These are phyloP conservation scores for Quercus suber DNA, from an alignment of 306 rosid species.

Conservation along the genomic window DNA sequence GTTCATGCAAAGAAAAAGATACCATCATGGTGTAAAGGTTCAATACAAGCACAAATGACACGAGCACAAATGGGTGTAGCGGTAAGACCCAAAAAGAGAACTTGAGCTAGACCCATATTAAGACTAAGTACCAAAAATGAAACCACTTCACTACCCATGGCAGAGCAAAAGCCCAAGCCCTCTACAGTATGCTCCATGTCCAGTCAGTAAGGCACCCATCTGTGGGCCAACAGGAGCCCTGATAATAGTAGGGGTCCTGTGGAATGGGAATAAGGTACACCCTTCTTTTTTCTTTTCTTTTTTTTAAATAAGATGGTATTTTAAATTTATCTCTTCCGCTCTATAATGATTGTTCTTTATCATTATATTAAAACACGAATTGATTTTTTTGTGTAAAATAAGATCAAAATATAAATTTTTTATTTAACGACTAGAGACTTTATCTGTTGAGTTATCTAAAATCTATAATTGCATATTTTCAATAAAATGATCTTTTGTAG, in stretches of 20 bases:
- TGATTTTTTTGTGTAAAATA: too few relatives aligned
- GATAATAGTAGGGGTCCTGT: too few relatives aligned
- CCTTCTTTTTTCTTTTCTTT: not conserved
- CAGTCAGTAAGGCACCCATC: not conserved
- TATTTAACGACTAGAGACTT: too few relatives aligned
- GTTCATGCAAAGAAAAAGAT: not conserved
- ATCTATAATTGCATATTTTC: too few relatives aligned
- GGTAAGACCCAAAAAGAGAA: not conserved
- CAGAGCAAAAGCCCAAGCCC: not conserved
- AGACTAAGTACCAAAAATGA: not conserved
- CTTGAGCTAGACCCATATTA: not conserved
- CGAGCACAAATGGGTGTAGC: not conserved
- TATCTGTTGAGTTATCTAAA: too few relatives aligned
- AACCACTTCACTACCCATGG: not conserved
- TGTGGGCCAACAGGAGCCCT: not conserved
- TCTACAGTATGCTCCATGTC: not conserved
- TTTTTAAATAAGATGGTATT: too few relatives aligned
- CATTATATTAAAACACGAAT: fast-evolving
- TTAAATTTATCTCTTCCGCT: too few relatives aligned
- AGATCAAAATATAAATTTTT: too few relatives aligned
- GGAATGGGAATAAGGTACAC: too few relatives aligned
- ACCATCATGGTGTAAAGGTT: not conserved
- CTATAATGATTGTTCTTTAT: too few relatives aligned
- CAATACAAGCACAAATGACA: too few relatives aligned
- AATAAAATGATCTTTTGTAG: too few relatives aligned